phyloP scores from a whole-genome alignment of 169 alveolate species.

The Plasmodium gonderi region DNA sequence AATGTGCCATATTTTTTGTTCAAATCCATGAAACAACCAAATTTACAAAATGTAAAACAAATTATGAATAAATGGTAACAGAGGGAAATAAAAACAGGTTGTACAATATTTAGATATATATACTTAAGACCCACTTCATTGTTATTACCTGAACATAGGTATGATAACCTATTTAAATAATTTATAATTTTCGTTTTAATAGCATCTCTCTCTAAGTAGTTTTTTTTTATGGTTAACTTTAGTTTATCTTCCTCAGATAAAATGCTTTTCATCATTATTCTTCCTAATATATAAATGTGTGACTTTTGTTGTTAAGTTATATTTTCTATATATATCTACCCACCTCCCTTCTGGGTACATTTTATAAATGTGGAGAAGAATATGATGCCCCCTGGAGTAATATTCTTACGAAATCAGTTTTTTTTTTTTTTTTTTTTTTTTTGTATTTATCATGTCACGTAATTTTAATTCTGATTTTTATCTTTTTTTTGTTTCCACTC shows the following conservation, averaged over 20 bases:
- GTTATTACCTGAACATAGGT: conserved; percentile 42
- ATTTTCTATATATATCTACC: background rate
- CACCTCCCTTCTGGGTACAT: too few relatives aligned
- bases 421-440: background rate
- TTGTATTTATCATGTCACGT: background rate
- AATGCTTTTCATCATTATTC: conserved; percentile 28
- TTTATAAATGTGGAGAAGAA: too few relatives aligned
- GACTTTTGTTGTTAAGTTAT: background rate
- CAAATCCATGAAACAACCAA: too few relatives aligned
- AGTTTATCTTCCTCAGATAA: conserved; percentile 55
- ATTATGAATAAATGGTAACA: too few relatives aligned
- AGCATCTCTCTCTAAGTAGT: conserved; percentile 43
- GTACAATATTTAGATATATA: too few relatives aligned
- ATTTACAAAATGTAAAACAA: too few relatives aligned
- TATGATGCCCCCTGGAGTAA: background rate
- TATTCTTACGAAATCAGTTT: background rate
- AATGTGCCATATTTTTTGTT: too few relatives aligned
- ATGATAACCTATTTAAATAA: conserved; percentile 40
- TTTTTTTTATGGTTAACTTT: conserved; percentile 52
- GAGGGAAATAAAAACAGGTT: too few relatives aligned
- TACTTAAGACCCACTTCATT: background rate
- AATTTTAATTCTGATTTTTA: too few relatives aligned
- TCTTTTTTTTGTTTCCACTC: too few relatives aligned
- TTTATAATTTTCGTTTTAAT: conserved; percentile 64
- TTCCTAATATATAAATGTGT: background rate